Evolutionary conservation across 345 rosid genomes (phyloP).

Genomic region (Psidium friedrichsthalianum): DNA sequence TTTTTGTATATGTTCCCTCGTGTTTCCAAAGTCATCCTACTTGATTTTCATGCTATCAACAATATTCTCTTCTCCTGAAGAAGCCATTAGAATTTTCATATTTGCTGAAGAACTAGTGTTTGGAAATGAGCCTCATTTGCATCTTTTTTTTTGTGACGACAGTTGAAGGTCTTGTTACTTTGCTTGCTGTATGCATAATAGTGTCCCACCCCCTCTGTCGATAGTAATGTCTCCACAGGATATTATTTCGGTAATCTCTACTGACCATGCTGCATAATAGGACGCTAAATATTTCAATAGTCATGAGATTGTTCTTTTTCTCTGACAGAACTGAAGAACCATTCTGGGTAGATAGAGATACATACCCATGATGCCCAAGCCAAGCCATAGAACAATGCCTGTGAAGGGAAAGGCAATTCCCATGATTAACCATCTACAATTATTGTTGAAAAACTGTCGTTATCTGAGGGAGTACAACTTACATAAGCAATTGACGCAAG

Average conservation of each 20-base stretch:
- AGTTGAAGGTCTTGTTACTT: background rate
- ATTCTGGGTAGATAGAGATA: background rate
- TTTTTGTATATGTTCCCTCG: background rate
- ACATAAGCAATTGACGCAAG: conserved; percentile 46
- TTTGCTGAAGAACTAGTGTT: background rate
- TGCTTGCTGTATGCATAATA: background rate
- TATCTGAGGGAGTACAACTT: conserved; percentile 5
- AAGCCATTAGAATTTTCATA: background rate
- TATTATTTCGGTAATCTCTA: background rate
- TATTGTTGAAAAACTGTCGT: background rate
- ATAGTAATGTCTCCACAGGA: background rate
- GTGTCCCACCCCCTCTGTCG: background rate
- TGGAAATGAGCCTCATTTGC: background rate
- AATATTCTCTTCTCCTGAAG: background rate
- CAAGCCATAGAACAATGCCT: conserved; percentile 42
- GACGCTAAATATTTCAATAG: background rate
- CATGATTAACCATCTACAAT: background rate
- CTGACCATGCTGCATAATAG: background rate
- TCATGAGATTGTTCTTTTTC: background rate
- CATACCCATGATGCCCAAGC: conserved; percentile 60
- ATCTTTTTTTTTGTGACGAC: background rate
- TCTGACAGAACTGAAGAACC: background rate
- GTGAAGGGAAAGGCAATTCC: conserved; percentile 1
- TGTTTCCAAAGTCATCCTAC: background rate
- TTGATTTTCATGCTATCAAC: background rate